Evolutionary conservation across 202 grass and related monocot genomes (phyloP).

Genomic region (Alloteropsis angusta): DNA sequence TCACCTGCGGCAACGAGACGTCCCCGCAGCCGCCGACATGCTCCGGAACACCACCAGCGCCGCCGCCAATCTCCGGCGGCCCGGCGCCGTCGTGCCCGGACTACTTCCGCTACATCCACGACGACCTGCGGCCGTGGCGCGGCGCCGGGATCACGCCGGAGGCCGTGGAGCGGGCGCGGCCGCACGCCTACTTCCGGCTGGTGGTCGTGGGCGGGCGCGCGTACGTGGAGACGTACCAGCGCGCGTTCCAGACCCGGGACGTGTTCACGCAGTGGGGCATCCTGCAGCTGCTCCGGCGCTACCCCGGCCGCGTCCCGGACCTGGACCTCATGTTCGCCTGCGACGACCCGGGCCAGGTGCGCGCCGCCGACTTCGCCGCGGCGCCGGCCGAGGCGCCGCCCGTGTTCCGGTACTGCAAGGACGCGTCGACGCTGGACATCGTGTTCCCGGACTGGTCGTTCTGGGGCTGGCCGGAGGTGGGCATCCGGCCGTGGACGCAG

Average conservation of each 20-base stretch:
- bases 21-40: not conserved
- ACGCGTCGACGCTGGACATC: constrained; percentile 34
- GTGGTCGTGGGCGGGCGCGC: constrained; percentile 41
- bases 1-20: constrained; percentile 21
- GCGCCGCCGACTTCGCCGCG: not conserved
- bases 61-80: too few species aligned
- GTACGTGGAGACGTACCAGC: constrained; percentile 46
- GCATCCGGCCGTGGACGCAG: constrained; percentile 44
- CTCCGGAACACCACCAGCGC: not conserved
- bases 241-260: constrained; percentile 46
- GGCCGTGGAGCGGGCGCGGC: constrained; percentile 31
- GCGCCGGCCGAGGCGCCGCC: constrained; percentile 20
- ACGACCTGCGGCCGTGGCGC: constrained; percentile 54
- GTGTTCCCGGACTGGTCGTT: constrained; percentile 85
- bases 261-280: constrained; percentile 63
- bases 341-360: constrained; percentile 38
- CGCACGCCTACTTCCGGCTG: constrained; percentile 46
- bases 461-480: constrained; percentile 74
- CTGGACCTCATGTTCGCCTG: constrained; percentile 65
- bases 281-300: constrained; percentile 40
- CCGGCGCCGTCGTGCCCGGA: constrained; percentile 34
- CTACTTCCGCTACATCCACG: constrained; percentile 66
- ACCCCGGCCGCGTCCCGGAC: constrained; percentile 51
- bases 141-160: constrained; percentile 42
- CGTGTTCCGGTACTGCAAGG: constrained; percentile 77